Conservation (phyloP, 345 rosid genomes). For the Sonneratia alba region DNA sequence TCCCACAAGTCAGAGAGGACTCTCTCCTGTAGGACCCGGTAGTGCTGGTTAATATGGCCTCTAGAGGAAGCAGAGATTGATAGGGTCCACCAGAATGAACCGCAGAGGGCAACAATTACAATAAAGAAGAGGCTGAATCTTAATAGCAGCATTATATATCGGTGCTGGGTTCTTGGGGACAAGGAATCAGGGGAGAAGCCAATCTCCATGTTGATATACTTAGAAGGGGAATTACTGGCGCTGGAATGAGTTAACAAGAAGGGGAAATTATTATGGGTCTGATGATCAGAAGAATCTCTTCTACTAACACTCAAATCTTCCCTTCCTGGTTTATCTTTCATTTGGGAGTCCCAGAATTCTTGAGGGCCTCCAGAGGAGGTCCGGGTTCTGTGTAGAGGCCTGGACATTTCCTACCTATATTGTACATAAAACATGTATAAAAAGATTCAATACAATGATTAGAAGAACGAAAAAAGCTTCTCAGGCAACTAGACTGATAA, state of each 20-base stretch:
- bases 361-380: slow-evolving; percentile 41
- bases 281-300: slow-evolving; percentile 46
- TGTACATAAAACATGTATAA: neutral
- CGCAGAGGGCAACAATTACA: slow-evolving; percentile 53
- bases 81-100: slow-evolving; percentile 94
- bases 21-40: slow-evolving; percentile 80
- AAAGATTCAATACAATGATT: neutral
- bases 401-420: slow-evolving; percentile 10
- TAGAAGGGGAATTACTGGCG: slow-evolving; percentile 39
- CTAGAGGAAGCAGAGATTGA: slow-evolving; percentile 65
- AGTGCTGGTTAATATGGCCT: slow-evolving; percentile 65
- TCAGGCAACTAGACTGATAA: neutral
- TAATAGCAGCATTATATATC: slow-evolving; percentile 42
- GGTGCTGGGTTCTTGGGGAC: slow-evolving; percentile 54
- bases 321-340: slow-evolving; percentile 66
- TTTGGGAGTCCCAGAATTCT: slow-evolving; percentile 60
- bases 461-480: no score
- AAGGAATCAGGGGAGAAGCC: slow-evolving; percentile 51
- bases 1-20: slow-evolving; percentile 83
- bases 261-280: slow-evolving; percentile 46
- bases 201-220: slow-evolving; percentile 42
- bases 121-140: slow-evolving; percentile 67
- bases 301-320: slow-evolving; percentile 36
- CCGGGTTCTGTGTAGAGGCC: slow-evolving; percentile 7
- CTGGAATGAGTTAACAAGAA: slow-evolving; percentile 37